Percentiles rank a stretch among this genome's conserved stretches.
Evolutionary conservation across 2,329 filamentous ascomycete genomes (phyloP).

Genomic region (Hypoxylon sp.): DNA sequence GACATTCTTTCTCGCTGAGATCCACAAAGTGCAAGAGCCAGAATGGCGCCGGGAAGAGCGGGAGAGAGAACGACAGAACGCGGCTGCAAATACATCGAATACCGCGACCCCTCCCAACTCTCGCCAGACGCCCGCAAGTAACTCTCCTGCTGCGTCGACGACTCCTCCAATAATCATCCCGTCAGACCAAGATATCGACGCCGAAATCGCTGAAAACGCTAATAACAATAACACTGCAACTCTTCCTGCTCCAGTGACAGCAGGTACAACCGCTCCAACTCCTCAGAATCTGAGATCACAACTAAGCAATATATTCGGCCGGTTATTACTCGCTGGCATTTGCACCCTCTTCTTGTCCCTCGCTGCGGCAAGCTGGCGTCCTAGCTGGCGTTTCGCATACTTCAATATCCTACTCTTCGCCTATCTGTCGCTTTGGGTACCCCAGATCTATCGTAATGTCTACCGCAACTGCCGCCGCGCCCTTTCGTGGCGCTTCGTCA

Average conservation of each 20-base stretch:
- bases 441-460: conserved; percentile 91
- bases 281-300: conserved; percentile 52
- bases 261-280: conserved; percentile 48
- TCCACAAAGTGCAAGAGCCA: conserved; percentile 72
- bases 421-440: conserved; percentile 92
- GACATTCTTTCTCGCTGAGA: conserved; percentile 69
- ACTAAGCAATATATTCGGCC: conserved; percentile 68
- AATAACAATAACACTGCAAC: conserved; percentile 47
- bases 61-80: conserved; percentile 49
- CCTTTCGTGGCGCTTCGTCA: conserved; percentile 89
- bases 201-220: conserved; percentile 64
- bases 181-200: conserved; percentile 73
- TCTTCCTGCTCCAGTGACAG: conserved; percentile 48
- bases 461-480: conserved; percentile 92
- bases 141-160: conserved; percentile 43
- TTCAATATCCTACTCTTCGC: conserved; percentile 74
- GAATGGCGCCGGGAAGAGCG: conserved; percentile 62
- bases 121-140: conserved; percentile 43
- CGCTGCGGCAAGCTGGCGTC: conserved; percentile 72
- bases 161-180: conserved; percentile 69
- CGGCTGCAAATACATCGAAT: conserved; percentile 44
- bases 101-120: conserved; percentile 41
- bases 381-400: conserved; percentile 66
- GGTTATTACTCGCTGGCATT: conserved; percentile 68
- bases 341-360: conserved; percentile 69